Conservation (phyloP, 2,329 filamentous ascomycete species). For the Apiospora hydei region DNA sequence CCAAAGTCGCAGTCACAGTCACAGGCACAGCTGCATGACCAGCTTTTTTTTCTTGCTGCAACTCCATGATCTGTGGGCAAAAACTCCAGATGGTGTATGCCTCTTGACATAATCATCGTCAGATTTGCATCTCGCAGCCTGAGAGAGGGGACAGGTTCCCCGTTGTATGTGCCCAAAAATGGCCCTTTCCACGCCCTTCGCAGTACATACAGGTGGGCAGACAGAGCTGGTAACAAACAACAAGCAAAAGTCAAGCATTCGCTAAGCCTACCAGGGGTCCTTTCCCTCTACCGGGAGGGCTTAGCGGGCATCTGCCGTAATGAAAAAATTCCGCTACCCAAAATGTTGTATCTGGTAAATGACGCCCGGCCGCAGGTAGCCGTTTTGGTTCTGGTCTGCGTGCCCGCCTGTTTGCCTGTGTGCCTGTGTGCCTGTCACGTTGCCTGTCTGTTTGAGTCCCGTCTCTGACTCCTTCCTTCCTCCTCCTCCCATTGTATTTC, state of each 20-base stretch:
- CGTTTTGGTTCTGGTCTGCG: background rate
- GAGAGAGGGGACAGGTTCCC: background rate
- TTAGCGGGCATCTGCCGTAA: background rate
- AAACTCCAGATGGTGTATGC: background rate
- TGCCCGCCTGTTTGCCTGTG: background rate
- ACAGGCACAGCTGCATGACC: background rate
- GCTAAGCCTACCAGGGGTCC: slow-evolving; percentile 3
- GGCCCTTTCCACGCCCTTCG: background rate
- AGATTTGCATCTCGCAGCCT: background rate
- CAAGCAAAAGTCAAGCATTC: slow-evolving; percentile 18
- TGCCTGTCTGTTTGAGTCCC: background rate
- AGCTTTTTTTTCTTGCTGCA: background rate
- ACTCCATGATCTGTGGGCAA: background rate
- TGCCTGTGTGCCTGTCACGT: background rate
- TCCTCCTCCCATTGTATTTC: background rate
- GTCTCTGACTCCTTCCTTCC: background rate
- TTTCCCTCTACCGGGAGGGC: background rate
- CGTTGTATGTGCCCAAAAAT: background rate
- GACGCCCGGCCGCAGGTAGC: background rate
- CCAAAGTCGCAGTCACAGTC: background rate
- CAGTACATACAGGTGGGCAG: too few species aligned
- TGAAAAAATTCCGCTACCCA: background rate
- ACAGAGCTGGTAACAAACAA: too few species aligned
- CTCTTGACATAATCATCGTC: slow-evolving; percentile 4
- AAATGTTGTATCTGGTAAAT: background rate